Conservation (phyloP, 768 basidiomycete genomes). For the Tricholoma saponaceum region DNA sequence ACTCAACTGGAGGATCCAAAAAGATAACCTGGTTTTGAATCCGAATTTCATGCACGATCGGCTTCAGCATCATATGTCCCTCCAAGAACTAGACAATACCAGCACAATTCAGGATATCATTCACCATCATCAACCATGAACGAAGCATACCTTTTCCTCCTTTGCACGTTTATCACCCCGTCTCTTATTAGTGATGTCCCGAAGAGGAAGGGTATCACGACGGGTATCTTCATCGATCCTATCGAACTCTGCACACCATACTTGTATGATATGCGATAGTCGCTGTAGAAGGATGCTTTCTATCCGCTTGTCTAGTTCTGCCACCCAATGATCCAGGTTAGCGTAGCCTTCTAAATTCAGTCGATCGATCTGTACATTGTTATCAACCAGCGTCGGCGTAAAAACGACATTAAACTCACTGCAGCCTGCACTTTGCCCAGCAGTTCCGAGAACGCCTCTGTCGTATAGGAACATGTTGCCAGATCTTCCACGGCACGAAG, state of each 20-base stretch:
- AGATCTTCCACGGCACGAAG: conserved; percentile 83
- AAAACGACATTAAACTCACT: conserved; percentile 39
- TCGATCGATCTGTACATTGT: conserved; percentile 67
- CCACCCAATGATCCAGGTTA: conserved; percentile 90
- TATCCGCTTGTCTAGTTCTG: conserved; percentile 77
- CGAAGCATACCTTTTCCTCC: conserved; percentile 66
- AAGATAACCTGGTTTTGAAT: conserved; percentile 99
- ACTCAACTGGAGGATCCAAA: conserved; percentile 95
- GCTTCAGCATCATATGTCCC: conserved; percentile 71
- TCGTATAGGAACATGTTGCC: conserved; percentile 78
- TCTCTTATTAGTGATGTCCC: conserved; percentile 62
- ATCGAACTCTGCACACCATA: conserved; percentile 89
- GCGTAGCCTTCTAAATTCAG: conserved; percentile 95
- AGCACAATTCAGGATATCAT: background rate
- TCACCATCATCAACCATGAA: background rate
- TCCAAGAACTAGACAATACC: conserved; percentile 53
- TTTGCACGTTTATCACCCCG: conserved; percentile 66
- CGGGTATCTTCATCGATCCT: conserved; percentile 66
- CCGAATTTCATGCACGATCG: conserved; percentile 92
- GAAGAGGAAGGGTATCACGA: conserved; percentile 44
- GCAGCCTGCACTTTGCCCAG: conserved; percentile 80
- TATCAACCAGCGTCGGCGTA: background rate
- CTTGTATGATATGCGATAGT: conserved; percentile 70
- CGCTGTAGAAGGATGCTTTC: conserved; percentile 76
- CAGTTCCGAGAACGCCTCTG: conserved; percentile 77